A percentile compares a stretch with the other conserved stretches of the same genome.
Evolutionary conservation across 2,329 filamentous ascomycete species (phyloP).

Genomic region (Diaporthe sp.): DNA sequence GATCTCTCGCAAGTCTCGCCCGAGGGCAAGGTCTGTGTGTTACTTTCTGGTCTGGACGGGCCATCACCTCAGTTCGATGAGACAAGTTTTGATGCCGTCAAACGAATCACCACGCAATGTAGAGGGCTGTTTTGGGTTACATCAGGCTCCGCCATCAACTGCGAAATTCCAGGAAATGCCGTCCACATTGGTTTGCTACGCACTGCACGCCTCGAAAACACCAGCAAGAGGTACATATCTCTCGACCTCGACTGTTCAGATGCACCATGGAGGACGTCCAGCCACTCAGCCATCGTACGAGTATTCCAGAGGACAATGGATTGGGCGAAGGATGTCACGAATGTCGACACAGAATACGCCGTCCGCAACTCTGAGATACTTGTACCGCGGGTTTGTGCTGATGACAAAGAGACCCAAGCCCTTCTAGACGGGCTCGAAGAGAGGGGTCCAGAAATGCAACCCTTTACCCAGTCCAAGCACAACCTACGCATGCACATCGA

Average conservation of each 20-base stretch:
- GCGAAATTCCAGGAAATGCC: not conserved
- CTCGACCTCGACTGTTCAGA: not conserved
- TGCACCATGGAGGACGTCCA: not conserved
- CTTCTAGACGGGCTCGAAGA: not conserved
- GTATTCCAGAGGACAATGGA: not conserved
- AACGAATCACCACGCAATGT: not conserved
- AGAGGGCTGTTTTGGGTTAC: not conserved
- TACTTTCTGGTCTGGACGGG: not conserved
- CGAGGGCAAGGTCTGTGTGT: not conserved
- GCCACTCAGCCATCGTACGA: not conserved
- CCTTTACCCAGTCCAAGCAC: not conserved
- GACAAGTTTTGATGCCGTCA: not conserved
- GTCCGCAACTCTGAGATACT: not conserved
- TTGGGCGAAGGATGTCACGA: not conserved
- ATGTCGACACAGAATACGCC: not conserved
- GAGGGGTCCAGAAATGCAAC: not conserved
- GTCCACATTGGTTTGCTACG: not conserved
- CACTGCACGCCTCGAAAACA: not conserved
- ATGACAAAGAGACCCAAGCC: not conserved
- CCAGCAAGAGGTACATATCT: slow-evolving; percentile 4
- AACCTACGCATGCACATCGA: not conserved
- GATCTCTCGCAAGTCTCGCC: not conserved
- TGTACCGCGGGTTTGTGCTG: not conserved
- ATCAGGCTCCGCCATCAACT: not conserved
- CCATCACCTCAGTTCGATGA: not conserved